Percentiles rank a stretch among this genome's conserved stretches.
Conservation (phyloP, 1,284 basidiomycete genomes). For the Ceratobasidium sp. region DNA sequence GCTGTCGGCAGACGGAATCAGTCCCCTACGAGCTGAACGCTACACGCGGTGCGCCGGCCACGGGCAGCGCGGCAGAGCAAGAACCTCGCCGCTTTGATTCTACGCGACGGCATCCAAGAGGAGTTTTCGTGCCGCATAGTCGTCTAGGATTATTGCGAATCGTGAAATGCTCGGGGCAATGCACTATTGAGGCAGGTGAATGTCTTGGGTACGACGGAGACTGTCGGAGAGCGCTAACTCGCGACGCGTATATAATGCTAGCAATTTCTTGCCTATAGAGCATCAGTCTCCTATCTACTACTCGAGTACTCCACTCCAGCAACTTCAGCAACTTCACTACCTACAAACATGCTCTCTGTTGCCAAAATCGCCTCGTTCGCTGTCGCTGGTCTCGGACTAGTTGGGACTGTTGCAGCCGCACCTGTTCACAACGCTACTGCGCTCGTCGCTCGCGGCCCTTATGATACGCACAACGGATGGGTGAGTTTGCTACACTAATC, state of each 20-base stretch:
- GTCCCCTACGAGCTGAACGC: background rate
- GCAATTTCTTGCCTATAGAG: background rate
- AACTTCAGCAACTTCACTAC: background rate
- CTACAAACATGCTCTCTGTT: conserved; percentile 4
- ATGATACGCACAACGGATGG: conserved; percentile 47
- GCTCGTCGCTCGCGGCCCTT: conserved; percentile 39
- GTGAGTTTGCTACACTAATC: background rate
- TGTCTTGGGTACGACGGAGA: background rate
- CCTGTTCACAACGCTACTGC: conserved; percentile 35
- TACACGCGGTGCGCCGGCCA: conserved; percentile 6
- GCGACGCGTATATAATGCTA: background rate
- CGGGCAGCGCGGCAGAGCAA: background rate
- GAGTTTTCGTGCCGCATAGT: background rate
- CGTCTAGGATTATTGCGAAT: background rate
- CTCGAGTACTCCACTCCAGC: background rate
- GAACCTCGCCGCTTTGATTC: background rate
- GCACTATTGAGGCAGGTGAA: background rate
- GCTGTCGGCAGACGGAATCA: background rate
- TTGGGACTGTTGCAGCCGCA: conserved; percentile 16
- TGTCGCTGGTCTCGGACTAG: conserved; percentile 20
- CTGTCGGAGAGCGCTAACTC: too few species aligned
- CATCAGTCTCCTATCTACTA: background rate
- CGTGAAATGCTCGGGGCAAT: background rate
- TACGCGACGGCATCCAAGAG: background rate
- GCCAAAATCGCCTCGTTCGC: conserved; percentile 9